Base-by-base conservation (phyloP, 1,139 yeast species). In the Nakaseomyces nivariensis region DNA sequence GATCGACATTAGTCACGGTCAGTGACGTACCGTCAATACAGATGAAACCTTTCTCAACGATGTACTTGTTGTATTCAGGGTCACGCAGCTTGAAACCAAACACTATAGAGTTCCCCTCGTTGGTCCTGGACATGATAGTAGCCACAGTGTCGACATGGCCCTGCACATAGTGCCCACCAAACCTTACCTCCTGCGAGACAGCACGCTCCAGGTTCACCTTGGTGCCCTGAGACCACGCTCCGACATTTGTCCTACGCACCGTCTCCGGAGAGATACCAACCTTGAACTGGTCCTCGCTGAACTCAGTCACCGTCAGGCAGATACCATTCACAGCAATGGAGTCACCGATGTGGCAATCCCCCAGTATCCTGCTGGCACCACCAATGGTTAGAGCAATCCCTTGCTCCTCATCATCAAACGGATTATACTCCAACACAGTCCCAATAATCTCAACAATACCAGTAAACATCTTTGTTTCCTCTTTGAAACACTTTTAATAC, bases 101-200 rank as follows among this genome's bases (percentile, higher is more conserved):
- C 2, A 82, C 73, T 37, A 89, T 72, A 2, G 97, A 85, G 67
- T 89, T 86, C 3, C 85, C 94, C 61, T 90, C 97, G 0, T 77
- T 69, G 6, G 56, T 68, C 34, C 70, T 73, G 1, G 68, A 66
- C 1, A 76, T 75, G 38, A 94, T 85, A 33, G 69, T 68, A 4
- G 96, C 97, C 32, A 83, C 75, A 0, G 97, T 87, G 64, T 92
- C 98, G 34, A 94, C 90, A 70, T 92, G 99, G 11, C 98, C 99
- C 61, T 92, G 98, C 1, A 92, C 98, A 54, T 90, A 81, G 68
- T 92, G 99, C 0, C 99, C 98, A 29, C 99, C 98, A 62, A 90
- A 79, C 55, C 98, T 74, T 10, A 83, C 89, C 49, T 86, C 89
- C 58, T 62, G 77, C 52, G 78, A 71, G 33, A 92, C 89, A 0